Conservation (phyloP, 257 asterid species). For the Primulina tabacum region DNA sequence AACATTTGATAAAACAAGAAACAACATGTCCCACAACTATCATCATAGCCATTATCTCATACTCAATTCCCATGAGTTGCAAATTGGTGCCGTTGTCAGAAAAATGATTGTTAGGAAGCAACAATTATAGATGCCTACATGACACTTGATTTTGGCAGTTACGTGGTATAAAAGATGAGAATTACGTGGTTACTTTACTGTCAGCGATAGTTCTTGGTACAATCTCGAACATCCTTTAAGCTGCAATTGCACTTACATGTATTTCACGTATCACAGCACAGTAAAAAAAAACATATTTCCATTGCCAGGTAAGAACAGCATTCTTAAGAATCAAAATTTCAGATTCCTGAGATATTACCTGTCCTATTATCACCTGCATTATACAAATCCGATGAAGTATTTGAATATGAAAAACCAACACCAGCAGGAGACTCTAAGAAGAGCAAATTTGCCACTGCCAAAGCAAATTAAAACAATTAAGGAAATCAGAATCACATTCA, state of each 20-base stretch:
- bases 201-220: background rate
- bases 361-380: conserved; percentile 81
- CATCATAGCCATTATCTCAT: background rate
- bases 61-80: background rate
- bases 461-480: conserved; percentile 22
- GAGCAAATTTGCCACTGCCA: conserved; percentile 92
- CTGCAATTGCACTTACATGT: background rate
- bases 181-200: background rate
- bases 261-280: conserved; percentile 3
- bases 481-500: conserved; percentile 11
- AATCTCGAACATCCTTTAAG: background rate
- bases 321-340: conserved; percentile 20
- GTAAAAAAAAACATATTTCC: background rate
- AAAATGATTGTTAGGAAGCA: background rate
- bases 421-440: conserved; percentile 98
- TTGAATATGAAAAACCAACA: conserved; percentile 93
- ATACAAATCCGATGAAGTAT: conserved; percentile 80
- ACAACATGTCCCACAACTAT: too few relatives aligned
- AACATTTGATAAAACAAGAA: background rate
- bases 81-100: background rate
- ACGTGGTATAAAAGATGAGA: background rate
- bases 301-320: background rate
- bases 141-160: background rate
- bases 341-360: conserved; percentile 43
- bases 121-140: background rate